Base-by-base conservation (phyloP, 2,329 filamentous ascomycete genomes). In the Monilinia laxa region DNA sequence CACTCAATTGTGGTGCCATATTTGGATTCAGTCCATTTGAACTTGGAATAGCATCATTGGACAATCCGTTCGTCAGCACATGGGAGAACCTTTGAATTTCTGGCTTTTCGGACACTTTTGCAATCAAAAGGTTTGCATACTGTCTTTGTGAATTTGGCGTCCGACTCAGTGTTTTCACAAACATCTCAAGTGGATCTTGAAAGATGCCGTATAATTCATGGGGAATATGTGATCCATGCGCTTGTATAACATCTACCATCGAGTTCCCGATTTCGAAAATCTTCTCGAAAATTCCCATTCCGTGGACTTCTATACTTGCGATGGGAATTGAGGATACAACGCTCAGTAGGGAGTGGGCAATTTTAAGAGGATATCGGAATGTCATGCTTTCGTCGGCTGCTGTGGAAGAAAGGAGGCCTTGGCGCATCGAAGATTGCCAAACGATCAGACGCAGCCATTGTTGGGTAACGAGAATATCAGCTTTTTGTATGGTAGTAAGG, bases 381-480 rank as follows among this genome's bases (percentile, higher is more conserved):
- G 81, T 84, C 82, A 88, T 85, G 57, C 85, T 83, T 69, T 82
- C 82, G 66, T 90, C 84, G 9, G 80, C 77, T 0, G 86, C 81
- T 3, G 81, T 81, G 42, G 84, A 86, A 42, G 86, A 88, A 25
- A 90, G 80, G 31, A 87, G 83, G 4, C 86, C 85, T 71, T 89
- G 87, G 25, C 85, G 84, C 71, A 89, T 89, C 3, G 87, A 87
- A 1, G 88, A 82, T 71, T 90, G 88, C 88, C 88, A 91, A n/a
- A 90, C 84, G 78, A 90, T 88, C 1, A 87, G 85, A 23, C 85
- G 81, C 5, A 91, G 80, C 88, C 88, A 91, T 72, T 90, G 87
- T 74, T 91, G 88, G 2, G 87, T 90, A 64, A 89, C 84, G 54
- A 89, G 81, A 23, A 91, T 81, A 71, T 91, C 87, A 9, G 89